phyloP scores from a whole-genome alignment of 805 yeast species.

The Starmerella kuoi region DNA sequence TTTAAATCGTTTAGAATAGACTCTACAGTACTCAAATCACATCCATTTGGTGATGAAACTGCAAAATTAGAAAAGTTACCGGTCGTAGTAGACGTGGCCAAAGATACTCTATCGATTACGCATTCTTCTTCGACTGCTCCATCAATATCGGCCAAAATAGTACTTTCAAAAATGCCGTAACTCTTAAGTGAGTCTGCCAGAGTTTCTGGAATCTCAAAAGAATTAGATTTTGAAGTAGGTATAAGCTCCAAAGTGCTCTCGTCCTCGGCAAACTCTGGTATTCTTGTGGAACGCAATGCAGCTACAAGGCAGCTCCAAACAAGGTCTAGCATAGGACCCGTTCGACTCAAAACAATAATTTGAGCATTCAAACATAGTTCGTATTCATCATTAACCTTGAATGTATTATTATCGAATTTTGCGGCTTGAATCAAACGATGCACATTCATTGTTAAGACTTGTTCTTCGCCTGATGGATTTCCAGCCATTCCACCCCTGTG shows the following conservation, averaged over 20 bases:
- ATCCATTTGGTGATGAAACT: constrained; percentile 6
- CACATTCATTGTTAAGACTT: constrained; percentile 53
- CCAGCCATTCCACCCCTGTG: constrained; percentile 57
- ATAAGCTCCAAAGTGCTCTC: constrained; percentile 39
- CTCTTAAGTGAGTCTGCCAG: constrained; percentile 32
- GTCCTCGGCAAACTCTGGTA: constrained; percentile 61
- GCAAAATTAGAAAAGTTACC: not conserved
- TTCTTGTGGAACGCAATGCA: constrained; percentile 45
- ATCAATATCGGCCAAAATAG: constrained; percentile 61
- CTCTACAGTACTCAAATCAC: not conserved
- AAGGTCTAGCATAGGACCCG: constrained; percentile 71
- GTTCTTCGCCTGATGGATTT: constrained; percentile 78
- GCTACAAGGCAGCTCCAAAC: constrained; percentile 56
- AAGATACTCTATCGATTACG: constrained; percentile 41
- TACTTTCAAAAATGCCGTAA: constrained; percentile 42
- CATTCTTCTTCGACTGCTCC: constrained; percentile 72
- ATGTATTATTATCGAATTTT: constrained; percentile 33
- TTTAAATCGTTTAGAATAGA: too few relatives aligned
- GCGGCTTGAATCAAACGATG: constrained; percentile 51
- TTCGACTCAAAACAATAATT: constrained; percentile 62
- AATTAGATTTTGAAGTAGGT: constrained; percentile 23
- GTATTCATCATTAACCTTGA: constrained; percentile 28
- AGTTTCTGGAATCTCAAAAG: constrained; percentile 33
- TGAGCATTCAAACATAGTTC: constrained; percentile 56
- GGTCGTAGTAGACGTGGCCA: constrained; percentile 26